Evolutionary conservation across 352 stramenopile genomes (phyloP), one percentile per base, ranked within the genome.

Genomic region (Pythium monospermum): DNA sequence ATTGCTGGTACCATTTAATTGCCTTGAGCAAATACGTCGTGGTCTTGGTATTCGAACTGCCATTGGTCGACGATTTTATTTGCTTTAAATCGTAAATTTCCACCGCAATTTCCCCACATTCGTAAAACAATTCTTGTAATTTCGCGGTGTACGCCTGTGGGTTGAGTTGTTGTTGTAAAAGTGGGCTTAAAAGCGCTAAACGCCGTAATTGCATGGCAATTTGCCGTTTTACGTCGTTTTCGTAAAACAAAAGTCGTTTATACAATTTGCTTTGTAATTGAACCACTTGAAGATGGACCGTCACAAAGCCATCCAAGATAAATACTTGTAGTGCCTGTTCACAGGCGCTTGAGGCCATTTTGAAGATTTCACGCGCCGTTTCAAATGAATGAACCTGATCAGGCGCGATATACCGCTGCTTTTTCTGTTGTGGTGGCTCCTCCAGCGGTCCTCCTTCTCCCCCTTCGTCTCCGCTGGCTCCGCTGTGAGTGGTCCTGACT

Each of bases 1-100:
- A 91, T 51, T 83, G 68, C 52, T 87, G 73, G 56, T 86, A 88
- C 49, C 71, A 87, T 41, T 79, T 66, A 23, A 87, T 64, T 6
- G 76, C 71, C 53, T 87, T 82, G 59, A 87, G 57, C 4, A 61
- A 64, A 41, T 87, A 88, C 46, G 50, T 40, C 18, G 61, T 76
- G 5, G 74, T 55, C 51, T 84, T 85, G 26, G 59, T 49, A 22
- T 71, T 57, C 15, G 25, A 30, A 18, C 66, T 50, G 1, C 28
- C 45, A 5, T 43, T 23, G 16, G 71, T 69, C 33, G n/a, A n/a
- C n/a, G n/a, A n/a, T n/a, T 77, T 71, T 42, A 59, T 69, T 32
- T 67, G 64, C 43, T 91, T 91, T 16, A 87, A 58, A 43, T 91
- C 79, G 25, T 75, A 80, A 0, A 91, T 45, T 19, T 84, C 71